Evolutionary conservation across 2,329 filamentous ascomycete species (phyloP).

Genomic region (Cryphonectria japonica): DNA sequence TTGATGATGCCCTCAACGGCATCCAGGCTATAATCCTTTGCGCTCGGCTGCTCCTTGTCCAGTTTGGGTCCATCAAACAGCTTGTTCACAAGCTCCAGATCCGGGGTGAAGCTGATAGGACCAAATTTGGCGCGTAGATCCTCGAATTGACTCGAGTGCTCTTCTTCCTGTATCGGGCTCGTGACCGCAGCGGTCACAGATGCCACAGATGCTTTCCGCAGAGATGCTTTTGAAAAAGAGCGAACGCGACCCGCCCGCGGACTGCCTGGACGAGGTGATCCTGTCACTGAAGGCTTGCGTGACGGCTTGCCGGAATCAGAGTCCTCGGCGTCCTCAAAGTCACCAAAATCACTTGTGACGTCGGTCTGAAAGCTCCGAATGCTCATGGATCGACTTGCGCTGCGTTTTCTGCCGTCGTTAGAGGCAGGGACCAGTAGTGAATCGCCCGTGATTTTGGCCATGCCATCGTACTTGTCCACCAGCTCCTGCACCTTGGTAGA

Average conservation of each 20-base stretch:
- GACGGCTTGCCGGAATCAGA: conserved; percentile 15
- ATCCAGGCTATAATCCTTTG: conserved; percentile 32
- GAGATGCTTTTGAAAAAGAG: conserved; percentile 16
- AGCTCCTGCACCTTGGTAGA: conserved; percentile 54
- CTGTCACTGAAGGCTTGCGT: conserved; percentile 22
- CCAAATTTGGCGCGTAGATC: conserved; percentile 38
- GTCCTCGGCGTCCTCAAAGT: conserved; percentile 38
- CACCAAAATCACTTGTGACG: conserved; percentile 35
- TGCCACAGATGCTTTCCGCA: neutral
- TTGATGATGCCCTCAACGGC: conserved; percentile 52
- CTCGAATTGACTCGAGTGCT: conserved; percentile 18
- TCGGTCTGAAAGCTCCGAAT: conserved; percentile 25
- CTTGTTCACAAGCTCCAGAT: conserved; percentile 34
- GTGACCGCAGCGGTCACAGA: neutral
- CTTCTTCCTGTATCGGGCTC: conserved; percentile 11
- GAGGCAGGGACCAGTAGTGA: conserved; percentile 19
- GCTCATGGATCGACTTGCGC: conserved; percentile 22
- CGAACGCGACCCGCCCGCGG: conserved; percentile 14
- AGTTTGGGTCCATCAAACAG: conserved; percentile 44
- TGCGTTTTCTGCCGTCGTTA: conserved; percentile 16
- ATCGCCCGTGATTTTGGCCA: conserved; percentile 36
- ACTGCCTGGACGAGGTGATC: conserved; percentile 19
- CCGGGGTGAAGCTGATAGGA: conserved; percentile 33
- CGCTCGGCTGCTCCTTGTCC: conserved; percentile 30
- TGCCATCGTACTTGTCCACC: conserved; percentile 54